Evolutionary conservation across 306 rosid genomes (phyloP).

Genomic region (Vicia villosa): DNA sequence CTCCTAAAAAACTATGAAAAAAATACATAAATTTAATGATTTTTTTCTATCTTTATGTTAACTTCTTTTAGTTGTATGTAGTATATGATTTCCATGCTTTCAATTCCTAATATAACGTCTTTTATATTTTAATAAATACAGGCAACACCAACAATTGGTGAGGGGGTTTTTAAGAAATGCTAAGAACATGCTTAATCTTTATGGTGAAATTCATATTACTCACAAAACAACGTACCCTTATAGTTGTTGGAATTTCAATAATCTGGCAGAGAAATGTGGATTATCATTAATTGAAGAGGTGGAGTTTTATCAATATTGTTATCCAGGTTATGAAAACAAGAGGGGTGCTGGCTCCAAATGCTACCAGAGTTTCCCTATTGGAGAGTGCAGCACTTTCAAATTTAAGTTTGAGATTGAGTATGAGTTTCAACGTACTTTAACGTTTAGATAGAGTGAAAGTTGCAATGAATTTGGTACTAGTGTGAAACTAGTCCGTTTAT

Average conservation of each 20-base stretch:
- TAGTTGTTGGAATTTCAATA: slow-evolving; percentile 34
- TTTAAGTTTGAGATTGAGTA: background rate
- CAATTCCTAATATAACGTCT: no score
- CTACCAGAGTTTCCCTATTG: slow-evolving; percentile 25
- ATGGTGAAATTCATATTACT: slow-evolving; percentile 47
- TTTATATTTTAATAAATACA: no score
- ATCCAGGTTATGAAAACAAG: slow-evolving; percentile 39
- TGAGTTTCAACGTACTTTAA: no score
- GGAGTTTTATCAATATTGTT: background rate
- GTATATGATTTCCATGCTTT: no score
- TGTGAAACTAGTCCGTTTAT: no score
- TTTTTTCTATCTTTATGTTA: no score
- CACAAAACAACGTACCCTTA: slow-evolving; percentile 48
- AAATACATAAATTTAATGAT: no score
- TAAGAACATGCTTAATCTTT: background rate
- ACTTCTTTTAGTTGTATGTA: no score
- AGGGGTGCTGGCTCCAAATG: slow-evolving; percentile 15
- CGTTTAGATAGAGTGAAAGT: no score
- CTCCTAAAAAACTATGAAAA: no score
- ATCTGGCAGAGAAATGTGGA: slow-evolving; percentile 5
- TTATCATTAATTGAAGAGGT: slow-evolving; percentile 11
- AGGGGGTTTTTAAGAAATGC: slow-evolving; percentile 36
- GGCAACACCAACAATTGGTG: slow-evolving; percentile 32
- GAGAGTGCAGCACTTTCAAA: slow-evolving; percentile 33
- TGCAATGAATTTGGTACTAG: no score